These are phyloP conservation scores for Lachnum nothofagi DNA, from an alignment of 2,329 filamentous ascomycete species.

Conservation along the genomic window DNA sequence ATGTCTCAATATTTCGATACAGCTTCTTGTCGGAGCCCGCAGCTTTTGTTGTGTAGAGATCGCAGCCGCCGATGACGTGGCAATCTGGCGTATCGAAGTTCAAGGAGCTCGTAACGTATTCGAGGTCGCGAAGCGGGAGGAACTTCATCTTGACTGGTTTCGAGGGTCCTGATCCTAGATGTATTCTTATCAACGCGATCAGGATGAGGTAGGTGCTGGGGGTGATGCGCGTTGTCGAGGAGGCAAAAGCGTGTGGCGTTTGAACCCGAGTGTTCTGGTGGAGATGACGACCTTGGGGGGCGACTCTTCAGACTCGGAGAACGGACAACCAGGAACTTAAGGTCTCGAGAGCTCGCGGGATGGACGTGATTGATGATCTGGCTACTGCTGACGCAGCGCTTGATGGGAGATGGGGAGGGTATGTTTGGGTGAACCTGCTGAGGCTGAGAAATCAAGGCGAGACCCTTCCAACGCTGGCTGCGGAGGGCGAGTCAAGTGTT, in stretches of 20 bases:
- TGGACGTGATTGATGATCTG: constrained; percentile 9
- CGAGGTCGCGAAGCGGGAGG: constrained; percentile 83
- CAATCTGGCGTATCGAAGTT: constrained; percentile 95
- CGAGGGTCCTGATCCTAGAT: constrained; percentile 23
- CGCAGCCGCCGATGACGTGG: constrained; percentile 87
- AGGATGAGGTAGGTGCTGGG: constrained; percentile 11
- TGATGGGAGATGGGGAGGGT: constrained; percentile 12
- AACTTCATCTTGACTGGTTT: constrained; percentile 56
- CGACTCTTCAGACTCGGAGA: constrained; percentile 33
- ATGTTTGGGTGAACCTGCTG: constrained; percentile 31
- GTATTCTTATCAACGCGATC: constrained; percentile 25
- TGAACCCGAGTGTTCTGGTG: constrained; percentile 30
- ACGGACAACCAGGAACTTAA: constrained; percentile 32
- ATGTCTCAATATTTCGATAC: constrained; percentile 90
- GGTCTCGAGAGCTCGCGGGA: constrained; percentile 21
- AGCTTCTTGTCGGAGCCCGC: constrained; percentile 94
- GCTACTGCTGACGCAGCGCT: constrained; percentile 20
- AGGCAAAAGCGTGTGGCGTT: constrained; percentile 31
- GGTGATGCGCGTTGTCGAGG: constrained; percentile 23
- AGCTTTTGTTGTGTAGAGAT: constrained; percentile 95
- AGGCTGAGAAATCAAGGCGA: constrained; percentile 40
- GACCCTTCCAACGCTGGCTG: constrained; percentile 41
- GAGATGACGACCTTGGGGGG: constrained; percentile 28
- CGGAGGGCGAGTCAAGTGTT: constrained; percentile 38
- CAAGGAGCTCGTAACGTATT: constrained; percentile 83